These are phyloP conservation scores for Hericium erinaceus DNA, from an alignment of 768 basidiomycete genomes.

Conservation along the genomic window DNA sequence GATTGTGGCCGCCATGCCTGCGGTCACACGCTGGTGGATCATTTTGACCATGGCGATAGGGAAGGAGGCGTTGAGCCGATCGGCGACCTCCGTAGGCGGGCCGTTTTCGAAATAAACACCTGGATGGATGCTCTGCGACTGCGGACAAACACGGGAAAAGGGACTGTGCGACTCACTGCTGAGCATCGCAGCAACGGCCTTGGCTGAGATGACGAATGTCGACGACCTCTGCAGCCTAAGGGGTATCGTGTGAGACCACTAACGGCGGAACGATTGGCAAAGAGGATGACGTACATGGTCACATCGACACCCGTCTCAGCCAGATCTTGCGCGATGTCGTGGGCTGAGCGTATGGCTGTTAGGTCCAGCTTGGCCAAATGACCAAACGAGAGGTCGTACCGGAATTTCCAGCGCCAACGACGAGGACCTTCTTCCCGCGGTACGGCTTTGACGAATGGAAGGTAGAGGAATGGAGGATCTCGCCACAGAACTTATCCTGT, in stretches of 20 bases:
- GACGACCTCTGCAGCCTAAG: neutral
- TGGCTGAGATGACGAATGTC: neutral
- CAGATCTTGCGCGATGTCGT: slow-evolving; percentile 31
- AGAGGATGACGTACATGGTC: neutral
- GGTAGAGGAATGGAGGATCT: slow-evolving; percentile 40
- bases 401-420: slow-evolving; percentile 64
- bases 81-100: neutral
- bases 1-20: neutral
- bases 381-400: no score
- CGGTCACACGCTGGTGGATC: neutral
- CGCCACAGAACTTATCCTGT: slow-evolving; percentile 41
- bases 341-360: no score
- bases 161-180: no score
- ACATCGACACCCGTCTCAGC: slow-evolving; percentile 20
- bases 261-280: neutral
- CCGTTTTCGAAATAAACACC: neutral
- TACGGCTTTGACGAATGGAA: slow-evolving; percentile 41
- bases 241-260: neutral
- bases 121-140: neutral
- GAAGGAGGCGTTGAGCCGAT: neutral
- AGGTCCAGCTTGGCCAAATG: no score
- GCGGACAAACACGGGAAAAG: no score
- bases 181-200: neutral
- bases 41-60: neutral
- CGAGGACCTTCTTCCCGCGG: slow-evolving; percentile 52